A percentile compares a stretch with the other conserved stretches of the same genome.
Conservation (phyloP, 176 grass and related monocot genomes). For the Oryza officinalis region DNA sequence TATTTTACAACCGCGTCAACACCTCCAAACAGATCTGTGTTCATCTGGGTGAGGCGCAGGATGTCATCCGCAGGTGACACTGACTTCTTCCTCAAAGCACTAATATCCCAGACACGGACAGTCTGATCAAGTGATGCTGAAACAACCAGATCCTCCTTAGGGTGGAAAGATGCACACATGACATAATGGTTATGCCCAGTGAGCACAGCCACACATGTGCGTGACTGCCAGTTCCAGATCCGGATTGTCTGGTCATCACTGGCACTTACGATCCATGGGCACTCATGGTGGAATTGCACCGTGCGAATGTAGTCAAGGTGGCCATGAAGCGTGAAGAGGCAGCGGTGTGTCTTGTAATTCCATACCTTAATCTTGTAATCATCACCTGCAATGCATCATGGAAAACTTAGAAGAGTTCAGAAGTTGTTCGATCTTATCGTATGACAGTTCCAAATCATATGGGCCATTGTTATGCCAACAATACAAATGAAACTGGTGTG, state of each 20-base stretch:
- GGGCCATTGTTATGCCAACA: background rate
- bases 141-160: constrained; percentile 76
- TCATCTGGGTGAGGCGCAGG: constrained; percentile 64
- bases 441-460: background rate
- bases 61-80: constrained; percentile 64
- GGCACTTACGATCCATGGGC: constrained; percentile 77
- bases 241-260: constrained; percentile 88
- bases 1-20: constrained; percentile 77
- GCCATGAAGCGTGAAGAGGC: constrained; percentile 93
- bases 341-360: constrained; percentile 99
- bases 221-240: constrained; percentile 85
- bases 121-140: constrained; percentile 88
- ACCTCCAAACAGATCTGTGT: constrained; percentile 76
- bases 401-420: background rate
- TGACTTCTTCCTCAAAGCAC: constrained; percentile 71
- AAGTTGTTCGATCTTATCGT: background rate
- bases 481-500: background rate
- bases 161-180: constrained; percentile 84
- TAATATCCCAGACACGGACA: constrained; percentile 80
- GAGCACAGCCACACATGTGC: constrained; percentile 71
- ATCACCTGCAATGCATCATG: constrained; percentile 64
- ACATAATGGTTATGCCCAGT: constrained; percentile 89
- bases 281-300: constrained; percentile 92
- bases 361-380: constrained; percentile 99
- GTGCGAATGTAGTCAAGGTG: constrained; percentile 98